These are phyloP conservation scores for Lentinula lateritia DNA, from an alignment of 768 basidiomycete species.

Conservation along the genomic window DNA sequence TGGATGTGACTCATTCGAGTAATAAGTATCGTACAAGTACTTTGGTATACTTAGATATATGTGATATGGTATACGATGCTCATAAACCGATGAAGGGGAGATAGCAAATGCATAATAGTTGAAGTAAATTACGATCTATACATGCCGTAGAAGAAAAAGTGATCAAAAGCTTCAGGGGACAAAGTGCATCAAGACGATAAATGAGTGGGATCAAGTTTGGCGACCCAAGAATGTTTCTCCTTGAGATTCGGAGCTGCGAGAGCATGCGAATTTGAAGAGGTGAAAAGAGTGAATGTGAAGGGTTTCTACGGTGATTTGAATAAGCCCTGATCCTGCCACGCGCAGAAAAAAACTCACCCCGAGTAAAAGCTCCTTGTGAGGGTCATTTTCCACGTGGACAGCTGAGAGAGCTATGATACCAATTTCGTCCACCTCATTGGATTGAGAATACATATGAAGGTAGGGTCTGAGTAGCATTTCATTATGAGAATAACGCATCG, in stretches of 20 bases:
- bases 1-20: too few species aligned
- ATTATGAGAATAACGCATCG: conserved; percentile 5
- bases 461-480: conserved; percentile 59
- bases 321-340: not conserved
- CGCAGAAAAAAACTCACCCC: conserved; percentile 51
- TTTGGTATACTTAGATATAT: too few species aligned
- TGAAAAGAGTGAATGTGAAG: conserved; percentile 87
- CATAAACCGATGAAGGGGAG: not conserved
- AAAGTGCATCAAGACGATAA: conserved; percentile 30
- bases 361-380: conserved; percentile 81
- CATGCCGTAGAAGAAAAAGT: not conserved
- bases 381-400: conserved; percentile 81
- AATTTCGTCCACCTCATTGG: conserved; percentile 79
- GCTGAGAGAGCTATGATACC: conserved; percentile 79
- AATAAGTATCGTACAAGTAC: too few species aligned
- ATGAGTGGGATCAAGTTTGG: conserved; percentile 80
- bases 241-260: conserved; percentile 77
- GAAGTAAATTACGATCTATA: not conserved
- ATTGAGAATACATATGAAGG: conserved; percentile 80
- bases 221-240: conserved; percentile 82
- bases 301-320: conserved; percentile 49
- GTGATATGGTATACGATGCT: not conserved
- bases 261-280: conserved; percentile 87
- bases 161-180: not conserved
- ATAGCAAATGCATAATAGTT: not conserved